Percentiles rank a stretch among this genome's conserved stretches.
Conservation (phyloP, 2,329 filamentous ascomycete genomes). For the Drechslerella stenobrocha region DNA sequence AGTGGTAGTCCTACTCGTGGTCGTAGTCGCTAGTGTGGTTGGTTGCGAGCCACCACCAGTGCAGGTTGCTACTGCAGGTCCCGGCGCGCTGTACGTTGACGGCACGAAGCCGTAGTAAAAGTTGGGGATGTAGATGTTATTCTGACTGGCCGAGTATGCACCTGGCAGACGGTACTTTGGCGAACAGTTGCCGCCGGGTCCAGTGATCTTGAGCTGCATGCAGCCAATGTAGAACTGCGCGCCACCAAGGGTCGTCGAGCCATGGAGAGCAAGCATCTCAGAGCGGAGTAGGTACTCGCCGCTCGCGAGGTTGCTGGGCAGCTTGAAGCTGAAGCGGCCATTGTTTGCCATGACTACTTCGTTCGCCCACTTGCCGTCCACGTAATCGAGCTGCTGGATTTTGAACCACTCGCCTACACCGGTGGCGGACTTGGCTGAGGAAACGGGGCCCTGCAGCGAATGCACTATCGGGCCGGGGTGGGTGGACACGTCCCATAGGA, state of each 20-base stretch:
- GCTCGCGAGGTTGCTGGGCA: constrained; percentile 53
- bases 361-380: constrained; percentile 54
- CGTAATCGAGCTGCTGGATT: constrained; percentile 53
- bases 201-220: constrained; percentile 54
- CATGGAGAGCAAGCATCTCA: constrained; percentile 55
- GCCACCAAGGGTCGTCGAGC: constrained; percentile 52
- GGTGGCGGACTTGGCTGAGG: constrained; percentile 51
- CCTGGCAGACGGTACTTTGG: constrained; percentile 54
- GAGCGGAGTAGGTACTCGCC: constrained; percentile 56
- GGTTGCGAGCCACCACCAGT: constrained; percentile 22
- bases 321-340: constrained; percentile 49
- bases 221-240: constrained; percentile 56
- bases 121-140: constrained; percentile 52
- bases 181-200: constrained; percentile 53
- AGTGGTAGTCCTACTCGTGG: too few relatives aligned
- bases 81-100: constrained; percentile 54
- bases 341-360: constrained; percentile 52
- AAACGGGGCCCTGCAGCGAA: constrained; percentile 55
- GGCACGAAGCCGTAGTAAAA: constrained; percentile 55
- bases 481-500: constrained; percentile 56
- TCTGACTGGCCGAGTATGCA: constrained; percentile 53
- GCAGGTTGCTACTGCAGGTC: constrained; percentile 51
- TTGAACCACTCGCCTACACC: constrained; percentile 54
- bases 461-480: constrained; percentile 57
- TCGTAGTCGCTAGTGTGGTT: constrained; percentile 12